phyloP scores from a whole-genome alignment of 2,329 filamentous ascomycete genomes.

The Fusarium sp. region DNA sequence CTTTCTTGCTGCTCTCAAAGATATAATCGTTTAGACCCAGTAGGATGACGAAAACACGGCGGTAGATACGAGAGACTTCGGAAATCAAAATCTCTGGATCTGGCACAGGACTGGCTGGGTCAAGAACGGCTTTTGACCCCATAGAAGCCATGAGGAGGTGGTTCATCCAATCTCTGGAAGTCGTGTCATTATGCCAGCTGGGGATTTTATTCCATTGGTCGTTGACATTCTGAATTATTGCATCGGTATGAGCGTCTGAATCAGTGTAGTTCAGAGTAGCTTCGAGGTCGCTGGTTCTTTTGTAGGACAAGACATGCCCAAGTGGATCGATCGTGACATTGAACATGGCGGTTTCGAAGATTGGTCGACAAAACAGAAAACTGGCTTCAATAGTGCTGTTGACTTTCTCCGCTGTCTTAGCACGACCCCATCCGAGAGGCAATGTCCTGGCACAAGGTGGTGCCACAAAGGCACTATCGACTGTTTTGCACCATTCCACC shows the following conservation, averaged over 20 bases:
- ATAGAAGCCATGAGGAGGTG: slow-evolving; percentile 58
- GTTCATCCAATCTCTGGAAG: slow-evolving; percentile 62
- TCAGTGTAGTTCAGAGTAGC: slow-evolving; percentile 36
- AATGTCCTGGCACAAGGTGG: slow-evolving; percentile 40
- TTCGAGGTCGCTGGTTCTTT: slow-evolving; percentile 23
- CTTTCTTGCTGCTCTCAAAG: slow-evolving; percentile 40
- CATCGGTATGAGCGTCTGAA: no score
- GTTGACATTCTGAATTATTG: slow-evolving; percentile 11
- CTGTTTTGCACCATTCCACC: no score
- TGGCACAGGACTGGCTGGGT: no score
- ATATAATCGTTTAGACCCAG: slow-evolving; percentile 62
- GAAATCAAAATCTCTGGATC: no score
- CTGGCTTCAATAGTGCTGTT: slow-evolving; percentile 37
- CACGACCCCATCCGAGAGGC: slow-evolving; percentile 46
- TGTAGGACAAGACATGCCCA: slow-evolving; percentile 47
- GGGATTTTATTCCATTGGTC: background rate
- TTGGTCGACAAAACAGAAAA: slow-evolving; percentile 45
- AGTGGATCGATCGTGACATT: slow-evolving; percentile 50
- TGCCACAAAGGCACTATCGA: no score
- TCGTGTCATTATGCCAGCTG: slow-evolving; percentile 64
- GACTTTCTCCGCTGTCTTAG: background rate
- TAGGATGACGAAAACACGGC: slow-evolving; percentile 45
- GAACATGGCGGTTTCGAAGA: slow-evolving; percentile 54
- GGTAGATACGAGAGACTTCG: slow-evolving; percentile 51
- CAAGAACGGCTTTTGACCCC: slow-evolving; percentile 54